phyloP scores from a whole-genome alignment of 306 rosid species.

The Glycine tomentella region DNA sequence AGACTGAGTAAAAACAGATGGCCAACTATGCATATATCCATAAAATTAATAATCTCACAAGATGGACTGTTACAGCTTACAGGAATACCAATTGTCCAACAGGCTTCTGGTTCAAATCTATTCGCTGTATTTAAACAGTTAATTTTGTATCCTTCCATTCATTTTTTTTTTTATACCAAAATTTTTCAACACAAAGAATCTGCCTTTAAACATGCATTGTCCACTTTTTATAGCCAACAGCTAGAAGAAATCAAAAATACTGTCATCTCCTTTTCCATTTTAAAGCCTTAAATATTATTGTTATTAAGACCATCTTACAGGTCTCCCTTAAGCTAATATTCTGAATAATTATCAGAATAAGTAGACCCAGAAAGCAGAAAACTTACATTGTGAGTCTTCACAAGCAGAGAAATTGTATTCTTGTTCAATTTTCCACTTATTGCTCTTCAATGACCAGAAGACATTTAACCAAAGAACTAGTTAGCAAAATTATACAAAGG shows the following conservation, averaged over 20 bases:
- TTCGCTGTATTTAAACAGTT: slow-evolving; percentile 23
- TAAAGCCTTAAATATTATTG: slow-evolving; percentile 4
- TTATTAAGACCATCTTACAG: slow-evolving; percentile 29
- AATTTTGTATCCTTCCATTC: neutral
- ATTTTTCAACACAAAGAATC: slow-evolving; percentile 8
- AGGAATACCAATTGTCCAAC: slow-evolving; percentile 19
- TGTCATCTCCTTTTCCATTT: slow-evolving; percentile 29
- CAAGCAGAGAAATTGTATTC: slow-evolving; percentile 88
- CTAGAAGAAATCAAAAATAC: slow-evolving; percentile 32
- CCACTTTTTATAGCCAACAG: slow-evolving; percentile 33
- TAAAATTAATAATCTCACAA: slow-evolving; percentile 24
- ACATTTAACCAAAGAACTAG: slow-evolving; percentile 47
- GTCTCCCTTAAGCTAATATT: slow-evolving; percentile 25
- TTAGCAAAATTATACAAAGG: slow-evolving; percentile 32
- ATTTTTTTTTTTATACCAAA: neutral
- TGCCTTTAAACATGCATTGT: slow-evolving; percentile 3
- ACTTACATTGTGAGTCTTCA: slow-evolving; percentile 80
- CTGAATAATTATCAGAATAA: slow-evolving; percentile 27
- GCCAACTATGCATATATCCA: slow-evolving; percentile 20
- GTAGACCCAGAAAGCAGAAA: slow-evolving; percentile 36
- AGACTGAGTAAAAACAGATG: slow-evolving; percentile 8
- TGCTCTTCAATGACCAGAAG: slow-evolving; percentile 73
- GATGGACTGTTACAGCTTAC: slow-evolving; percentile 15
- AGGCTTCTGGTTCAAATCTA: slow-evolving; percentile 13
- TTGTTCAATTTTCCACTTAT: slow-evolving; percentile 91